A percentile compares a stretch with the other conserved stretches of the same genome.
These are phyloP conservation scores for Ustilago nuda DNA, from an alignment of 1,284 basidiomycete species.

Conservation along the genomic window DNA sequence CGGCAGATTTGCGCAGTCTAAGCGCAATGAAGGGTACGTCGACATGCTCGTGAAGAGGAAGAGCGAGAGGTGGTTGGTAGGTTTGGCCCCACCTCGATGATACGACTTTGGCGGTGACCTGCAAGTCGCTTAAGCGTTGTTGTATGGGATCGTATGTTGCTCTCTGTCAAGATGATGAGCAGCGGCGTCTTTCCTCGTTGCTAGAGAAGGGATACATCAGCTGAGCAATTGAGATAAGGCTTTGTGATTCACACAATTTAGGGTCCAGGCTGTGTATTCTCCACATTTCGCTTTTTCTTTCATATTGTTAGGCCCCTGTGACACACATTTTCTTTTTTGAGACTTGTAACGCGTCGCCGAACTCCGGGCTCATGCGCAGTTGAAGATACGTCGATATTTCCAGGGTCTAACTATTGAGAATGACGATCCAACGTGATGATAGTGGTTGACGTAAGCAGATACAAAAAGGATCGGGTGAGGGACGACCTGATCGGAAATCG, in stretches of 20 bases:
- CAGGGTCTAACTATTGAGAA: too few species aligned
- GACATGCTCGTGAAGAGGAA: slow-evolving; percentile 17
- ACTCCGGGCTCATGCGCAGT: slow-evolving; percentile 15
- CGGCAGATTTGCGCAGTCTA: slow-evolving; percentile 1
- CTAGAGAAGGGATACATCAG: neutral
- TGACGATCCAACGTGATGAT: too few species aligned
- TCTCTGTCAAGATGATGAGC: neutral
- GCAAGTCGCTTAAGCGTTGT: neutral
- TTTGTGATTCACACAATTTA: slow-evolving; percentile 16
- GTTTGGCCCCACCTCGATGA: neutral
- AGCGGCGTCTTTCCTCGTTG: neutral
- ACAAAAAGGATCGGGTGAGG: too few species aligned
- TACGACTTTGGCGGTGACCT: neutral
- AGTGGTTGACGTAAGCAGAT: too few species aligned
- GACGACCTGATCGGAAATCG: too few species aligned
- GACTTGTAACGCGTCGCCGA: slow-evolving; percentile 28
- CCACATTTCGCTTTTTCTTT: slow-evolving; percentile 7
- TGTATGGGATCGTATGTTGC: neutral
- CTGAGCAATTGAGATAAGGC: slow-evolving; percentile 1
- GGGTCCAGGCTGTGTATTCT: slow-evolving; percentile 32
- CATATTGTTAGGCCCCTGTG: neutral
- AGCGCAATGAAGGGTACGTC: slow-evolving; percentile 21
- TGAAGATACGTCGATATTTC: too few species aligned
- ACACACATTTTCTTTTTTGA: neutral
- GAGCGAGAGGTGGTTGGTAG: slow-evolving; percentile 9